These are phyloP conservation scores for Nemania abortiva DNA, from an alignment of 2,329 filamentous ascomycete species.

Conservation along the genomic window DNA sequence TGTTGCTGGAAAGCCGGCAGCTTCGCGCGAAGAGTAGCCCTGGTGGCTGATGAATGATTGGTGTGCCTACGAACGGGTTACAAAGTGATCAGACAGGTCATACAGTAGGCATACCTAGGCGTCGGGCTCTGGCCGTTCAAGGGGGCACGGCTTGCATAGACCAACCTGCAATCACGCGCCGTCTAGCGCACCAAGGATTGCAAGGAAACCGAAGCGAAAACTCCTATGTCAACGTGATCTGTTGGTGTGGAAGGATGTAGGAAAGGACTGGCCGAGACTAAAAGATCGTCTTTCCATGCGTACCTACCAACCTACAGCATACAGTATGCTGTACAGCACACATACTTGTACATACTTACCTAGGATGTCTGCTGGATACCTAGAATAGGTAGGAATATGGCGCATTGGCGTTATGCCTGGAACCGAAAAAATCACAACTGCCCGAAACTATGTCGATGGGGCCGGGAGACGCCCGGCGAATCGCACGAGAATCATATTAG, in stretches of 20 bases:
- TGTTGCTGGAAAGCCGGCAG: not conserved
- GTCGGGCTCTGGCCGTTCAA: conserved; percentile 16
- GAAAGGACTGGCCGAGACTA: conserved; percentile 48
- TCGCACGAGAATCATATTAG: conserved; percentile 29
- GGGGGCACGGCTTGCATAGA: conserved; percentile 33
- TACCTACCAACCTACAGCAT: not conserved
- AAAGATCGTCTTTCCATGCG: conserved; percentile 39
- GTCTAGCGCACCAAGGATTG: conserved; percentile 18
- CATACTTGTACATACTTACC: not conserved
- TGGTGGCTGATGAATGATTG: not conserved
- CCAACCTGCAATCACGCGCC: conserved; percentile 33
- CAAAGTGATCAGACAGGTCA: conserved; percentile 14
- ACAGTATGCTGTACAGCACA: too few species aligned
- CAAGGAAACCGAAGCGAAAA: conserved; percentile 26
- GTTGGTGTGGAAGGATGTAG: conserved; percentile 40
- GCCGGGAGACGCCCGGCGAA: conserved; percentile 21
- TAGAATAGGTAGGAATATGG: conserved; percentile 34
- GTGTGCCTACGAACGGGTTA: not conserved
- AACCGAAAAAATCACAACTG: not conserved
- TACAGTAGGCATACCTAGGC: conserved; percentile 13
- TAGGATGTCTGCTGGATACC: conserved; percentile 22
- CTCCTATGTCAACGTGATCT: conserved; percentile 41
- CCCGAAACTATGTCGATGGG: conserved; percentile 15
- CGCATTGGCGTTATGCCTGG: conserved; percentile 36
- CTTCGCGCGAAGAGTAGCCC: not conserved